These are phyloP conservation scores for Apophysomyces trapeziformis DNA, from an alignment of 371 early-diverging fungal species.

Conservation along the genomic window DNA sequence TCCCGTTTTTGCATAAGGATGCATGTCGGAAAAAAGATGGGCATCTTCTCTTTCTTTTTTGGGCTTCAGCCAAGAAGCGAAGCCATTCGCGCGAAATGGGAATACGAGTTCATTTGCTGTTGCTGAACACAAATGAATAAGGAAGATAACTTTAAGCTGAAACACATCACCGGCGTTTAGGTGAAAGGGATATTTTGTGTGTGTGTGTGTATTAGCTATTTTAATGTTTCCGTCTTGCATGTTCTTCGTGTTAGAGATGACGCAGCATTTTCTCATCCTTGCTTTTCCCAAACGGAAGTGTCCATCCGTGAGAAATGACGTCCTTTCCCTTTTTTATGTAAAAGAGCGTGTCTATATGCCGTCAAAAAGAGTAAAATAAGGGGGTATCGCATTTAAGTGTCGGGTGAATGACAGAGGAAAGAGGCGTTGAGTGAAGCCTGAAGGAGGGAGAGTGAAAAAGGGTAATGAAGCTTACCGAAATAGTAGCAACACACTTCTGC, in stretches of 20 bases:
- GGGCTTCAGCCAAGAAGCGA: background rate
- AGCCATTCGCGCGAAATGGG: background rate
- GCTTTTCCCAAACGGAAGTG: background rate
- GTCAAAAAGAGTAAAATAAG: background rate
- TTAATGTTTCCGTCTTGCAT: background rate
- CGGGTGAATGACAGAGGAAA: background rate
- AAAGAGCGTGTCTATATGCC: too few relatives aligned
- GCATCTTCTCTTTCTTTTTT: background rate
- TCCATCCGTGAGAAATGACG: background rate
- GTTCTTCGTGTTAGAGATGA: background rate
- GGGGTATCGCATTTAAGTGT: background rate
- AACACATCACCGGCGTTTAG: too few relatives aligned
- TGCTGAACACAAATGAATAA: background rate
- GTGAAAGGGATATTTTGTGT: too few relatives aligned
- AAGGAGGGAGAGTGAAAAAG: background rate
- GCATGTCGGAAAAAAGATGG: constrained; percentile 7
- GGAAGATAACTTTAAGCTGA: background rate
- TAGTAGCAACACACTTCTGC: too few relatives aligned
- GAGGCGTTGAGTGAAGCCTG: background rate
- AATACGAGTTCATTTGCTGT: background rate
- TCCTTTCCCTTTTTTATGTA: background rate
- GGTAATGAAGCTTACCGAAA: too few relatives aligned
- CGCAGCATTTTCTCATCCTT: constrained; percentile 6
- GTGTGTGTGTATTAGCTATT: too few relatives aligned
- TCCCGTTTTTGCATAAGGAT: background rate